Base-by-base conservation (phyloP, 495 filamentous ascomycete genomes). In the Glarea lozoyensis region DNA sequence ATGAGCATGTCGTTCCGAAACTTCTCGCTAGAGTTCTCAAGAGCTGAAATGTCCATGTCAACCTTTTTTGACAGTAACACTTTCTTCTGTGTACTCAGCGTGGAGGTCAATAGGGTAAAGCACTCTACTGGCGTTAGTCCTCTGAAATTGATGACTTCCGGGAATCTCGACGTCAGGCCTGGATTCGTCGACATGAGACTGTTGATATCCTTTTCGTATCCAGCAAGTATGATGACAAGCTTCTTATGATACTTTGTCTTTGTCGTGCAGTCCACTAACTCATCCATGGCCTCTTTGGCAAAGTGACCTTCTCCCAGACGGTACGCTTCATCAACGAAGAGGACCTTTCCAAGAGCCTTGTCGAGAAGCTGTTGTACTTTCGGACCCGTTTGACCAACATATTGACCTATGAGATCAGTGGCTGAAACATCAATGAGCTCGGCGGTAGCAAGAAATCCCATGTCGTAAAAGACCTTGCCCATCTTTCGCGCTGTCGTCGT, bases 211-310 rank as follows among this genome's bases (percentile, higher is more conserved):
- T 62, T 43, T 22, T 77, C 73, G 45, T 89, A 88, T 1, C 85
- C 85, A 0, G 86, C 85, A 0, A 89, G 66, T 32, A 92, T 85
- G 12, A 83, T 68, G 31, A 92, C 67, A 1, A 92, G 55, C 45
- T 81, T 87, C 35, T 72, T 65, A 5, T 55, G 49, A 51, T 76
- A 92, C 19, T 61, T 62, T 0, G 68, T 69, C 49, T 80, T 80
- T 0, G 75, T 80, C 20, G 83, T 62, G 40, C 61, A 65, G 54
- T 82, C 74, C 0, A 81, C 73, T 10, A 86, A 54, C 59, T 86
- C 79, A 25, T 78, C 67, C 44, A 82, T 68, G 0, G 78, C 81
- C 55, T 86, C 82, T 20, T 65, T 64, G 0, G 71, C 75, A 48
- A 74, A 84, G 2, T 60, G 52, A 2, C 60, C 54, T 2, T 36